Evolutionary conservation across 108 stramenopile species (phyloP), one percentile per base, ranked within the genome.

Genomic region (Stephanodiscus triporus): DNA sequence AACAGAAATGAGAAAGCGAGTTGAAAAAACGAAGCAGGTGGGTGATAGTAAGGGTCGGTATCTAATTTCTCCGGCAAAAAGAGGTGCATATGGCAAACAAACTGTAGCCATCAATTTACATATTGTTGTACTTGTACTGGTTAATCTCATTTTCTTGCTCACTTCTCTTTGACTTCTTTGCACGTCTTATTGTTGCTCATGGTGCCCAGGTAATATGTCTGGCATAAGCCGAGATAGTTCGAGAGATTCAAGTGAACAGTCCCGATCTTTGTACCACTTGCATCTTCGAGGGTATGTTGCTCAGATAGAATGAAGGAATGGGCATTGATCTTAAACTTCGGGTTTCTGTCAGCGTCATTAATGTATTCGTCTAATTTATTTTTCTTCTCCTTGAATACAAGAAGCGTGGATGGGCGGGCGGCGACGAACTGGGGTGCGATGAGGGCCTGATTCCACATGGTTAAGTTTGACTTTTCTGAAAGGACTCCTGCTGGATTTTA

Each of bases 361-460:
- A 69, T 58, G 40, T 69, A 43, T 27, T 69, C 68, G 32, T 56
- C 68, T 56, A 16, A 24, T 9, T 9, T 9, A 42, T 42, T 42
- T 37, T 42, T 43, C 68, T 48, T 49, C 55, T 69, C 68, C 32
- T 59, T 56, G 17, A 69, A 1, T 22, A 69, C 30, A 9, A n/a
- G n/a, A n/a, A 69, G 56, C 6, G 68, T 69, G 34, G 68, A 34
- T n/a, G 68, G 55, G 14, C 40, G 29, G n/a, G 55, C 20, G 8
- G 34, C 54, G 30, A 26, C 32, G 68, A 59, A 48, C 13, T 30
- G 9, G 30, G 68, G 68, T 36, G 68, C 24, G 11, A 69, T 69
- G 68, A 58, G 55, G 14, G 68, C 24, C 6, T 59, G 68, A 58
- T 69, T 43, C 5, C 48, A 66, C 60, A 61, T 61, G 29, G 56